Conservation (phyloP, 305 asterid genomes). For the Fraxinus ornus region DNA sequence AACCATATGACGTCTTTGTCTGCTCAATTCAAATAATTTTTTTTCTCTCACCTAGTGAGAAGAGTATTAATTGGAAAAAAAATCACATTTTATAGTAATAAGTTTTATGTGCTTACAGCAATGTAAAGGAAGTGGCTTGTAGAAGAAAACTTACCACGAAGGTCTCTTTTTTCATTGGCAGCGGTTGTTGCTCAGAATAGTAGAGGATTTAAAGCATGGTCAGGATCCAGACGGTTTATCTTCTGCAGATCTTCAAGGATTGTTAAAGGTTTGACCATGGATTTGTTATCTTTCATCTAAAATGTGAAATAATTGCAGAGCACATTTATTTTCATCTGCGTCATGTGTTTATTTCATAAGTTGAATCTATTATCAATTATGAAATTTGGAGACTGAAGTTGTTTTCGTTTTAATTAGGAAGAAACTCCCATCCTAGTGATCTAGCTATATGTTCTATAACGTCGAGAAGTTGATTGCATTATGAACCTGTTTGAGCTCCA, state of each 20-base stretch:
- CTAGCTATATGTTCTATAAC: not conserved
- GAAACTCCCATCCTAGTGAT: not conserved
- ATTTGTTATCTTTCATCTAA: slow-evolving; percentile 13
- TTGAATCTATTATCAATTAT: not conserved
- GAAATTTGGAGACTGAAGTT: not conserved
- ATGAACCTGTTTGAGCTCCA: too few relatives aligned
- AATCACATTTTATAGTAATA: not conserved
- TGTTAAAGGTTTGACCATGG: slow-evolving; percentile 59
- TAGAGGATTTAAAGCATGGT: slow-evolving; percentile 34
- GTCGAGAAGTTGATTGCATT: slow-evolving; percentile 8
- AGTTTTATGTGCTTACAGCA: slow-evolving; percentile 15
- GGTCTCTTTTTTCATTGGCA: slow-evolving; percentile 31
- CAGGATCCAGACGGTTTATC: slow-evolving; percentile 38
- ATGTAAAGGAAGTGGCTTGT: slow-evolving; percentile 19
- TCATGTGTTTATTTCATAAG: not conserved
- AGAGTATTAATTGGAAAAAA: not conserved
- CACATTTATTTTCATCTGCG: slow-evolving; percentile 5
- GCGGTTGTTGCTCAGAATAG: slow-evolving; percentile 68
- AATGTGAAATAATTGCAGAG: not conserved
- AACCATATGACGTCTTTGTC: not conserved
- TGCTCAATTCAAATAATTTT: not conserved
- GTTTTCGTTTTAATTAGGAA: not conserved
- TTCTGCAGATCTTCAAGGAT: slow-evolving; percentile 42
- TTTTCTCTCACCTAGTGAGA: not conserved
- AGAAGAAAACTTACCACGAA: slow-evolving; percentile 12